These are phyloP conservation scores for Boletus albobrunnescens DNA, from an alignment of 1,284 basidiomycete genomes.

Conservation along the genomic window DNA sequence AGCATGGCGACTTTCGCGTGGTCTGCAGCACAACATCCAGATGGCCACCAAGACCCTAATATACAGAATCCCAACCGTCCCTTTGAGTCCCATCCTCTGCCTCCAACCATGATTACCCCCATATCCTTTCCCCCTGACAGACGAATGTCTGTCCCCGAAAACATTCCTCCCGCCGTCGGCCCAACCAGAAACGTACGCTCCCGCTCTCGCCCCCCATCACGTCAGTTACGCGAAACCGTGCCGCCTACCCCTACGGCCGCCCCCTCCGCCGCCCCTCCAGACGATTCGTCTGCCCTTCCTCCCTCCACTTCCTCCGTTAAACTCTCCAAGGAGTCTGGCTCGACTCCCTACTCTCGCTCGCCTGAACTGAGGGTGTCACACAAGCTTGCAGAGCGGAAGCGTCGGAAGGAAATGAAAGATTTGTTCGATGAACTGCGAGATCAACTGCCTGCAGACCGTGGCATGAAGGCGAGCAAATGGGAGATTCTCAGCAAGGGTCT, in stretches of 20 bases:
- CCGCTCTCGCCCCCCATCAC: slow-evolving; percentile 69
- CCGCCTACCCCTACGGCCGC: slow-evolving; percentile 35
- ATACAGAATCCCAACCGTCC: slow-evolving; percentile 37
- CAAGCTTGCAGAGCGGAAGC: slow-evolving; percentile 91
- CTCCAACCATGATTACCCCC: slow-evolving; percentile 51
- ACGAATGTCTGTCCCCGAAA: slow-evolving; percentile 69
- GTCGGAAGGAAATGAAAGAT: slow-evolving; percentile 97
- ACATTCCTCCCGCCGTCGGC: slow-evolving; percentile 41
- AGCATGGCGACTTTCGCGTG: slow-evolving; percentile 68
- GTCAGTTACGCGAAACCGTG: slow-evolving; percentile 46
- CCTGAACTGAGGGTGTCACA: slow-evolving; percentile 91
- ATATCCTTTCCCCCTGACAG: slow-evolving; percentile 59
- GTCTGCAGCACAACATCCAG: slow-evolving; percentile 53
- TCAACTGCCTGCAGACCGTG: slow-evolving; percentile 83
- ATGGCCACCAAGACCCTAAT: slow-evolving; percentile 39
- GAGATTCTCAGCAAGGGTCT: slow-evolving; percentile 91
- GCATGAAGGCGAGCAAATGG: slow-evolving; percentile 96
- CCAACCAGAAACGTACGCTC: slow-evolving; percentile 56
- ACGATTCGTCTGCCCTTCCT: slow-evolving; percentile 38
- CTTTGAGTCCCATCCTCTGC: slow-evolving; percentile 37
- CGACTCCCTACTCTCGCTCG: slow-evolving; percentile 87
- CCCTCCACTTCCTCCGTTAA: slow-evolving; percentile 30
- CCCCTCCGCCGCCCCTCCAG: slow-evolving; percentile 35
- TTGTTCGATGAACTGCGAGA: slow-evolving; percentile 92
- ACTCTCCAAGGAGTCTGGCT: slow-evolving; percentile 44